These are phyloP conservation scores for Eimeria praecox DNA, from an alignment of 169 alveolate genomes.

Conservation along the genomic window DNA sequence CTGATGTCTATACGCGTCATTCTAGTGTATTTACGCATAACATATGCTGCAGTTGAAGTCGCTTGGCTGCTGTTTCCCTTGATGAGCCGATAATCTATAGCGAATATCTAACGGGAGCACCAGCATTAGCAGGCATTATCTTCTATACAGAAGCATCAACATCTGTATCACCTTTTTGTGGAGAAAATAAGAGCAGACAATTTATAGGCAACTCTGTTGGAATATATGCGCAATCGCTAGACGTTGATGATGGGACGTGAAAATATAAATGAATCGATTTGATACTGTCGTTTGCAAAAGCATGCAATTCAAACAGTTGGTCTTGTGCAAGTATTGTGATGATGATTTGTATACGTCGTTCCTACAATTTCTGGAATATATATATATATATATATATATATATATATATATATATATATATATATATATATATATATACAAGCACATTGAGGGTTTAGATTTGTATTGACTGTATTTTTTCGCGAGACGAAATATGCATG, in stretches of 20 bases:
- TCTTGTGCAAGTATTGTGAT: neutral
- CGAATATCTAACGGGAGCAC: neutral
- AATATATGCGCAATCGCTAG: neutral
- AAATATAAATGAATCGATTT: neutral
- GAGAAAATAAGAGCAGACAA: neutral
- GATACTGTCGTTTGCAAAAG: neutral
- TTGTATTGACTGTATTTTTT: too few species aligned
- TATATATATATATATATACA: too few species aligned
- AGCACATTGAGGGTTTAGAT: too few species aligned
- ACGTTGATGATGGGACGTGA: neutral
- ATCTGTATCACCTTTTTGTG: neutral
- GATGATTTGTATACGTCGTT: neutral
- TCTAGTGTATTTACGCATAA: neutral
- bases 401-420: too few species aligned
- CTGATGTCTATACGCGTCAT: neutral
- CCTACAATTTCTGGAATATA: too few species aligned
- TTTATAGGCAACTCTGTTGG: neutral
- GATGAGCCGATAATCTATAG: neutral
- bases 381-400: too few species aligned
- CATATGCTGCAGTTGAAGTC: neutral
- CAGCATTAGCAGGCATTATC: neutral
- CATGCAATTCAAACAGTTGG: neutral
- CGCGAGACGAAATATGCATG: neutral
- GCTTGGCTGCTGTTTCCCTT: neutral
- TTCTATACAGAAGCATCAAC: neutral